These are phyloP conservation scores for Vigna unguiculata DNA, from an alignment of 306 rosid species.

Conservation along the genomic window DNA sequence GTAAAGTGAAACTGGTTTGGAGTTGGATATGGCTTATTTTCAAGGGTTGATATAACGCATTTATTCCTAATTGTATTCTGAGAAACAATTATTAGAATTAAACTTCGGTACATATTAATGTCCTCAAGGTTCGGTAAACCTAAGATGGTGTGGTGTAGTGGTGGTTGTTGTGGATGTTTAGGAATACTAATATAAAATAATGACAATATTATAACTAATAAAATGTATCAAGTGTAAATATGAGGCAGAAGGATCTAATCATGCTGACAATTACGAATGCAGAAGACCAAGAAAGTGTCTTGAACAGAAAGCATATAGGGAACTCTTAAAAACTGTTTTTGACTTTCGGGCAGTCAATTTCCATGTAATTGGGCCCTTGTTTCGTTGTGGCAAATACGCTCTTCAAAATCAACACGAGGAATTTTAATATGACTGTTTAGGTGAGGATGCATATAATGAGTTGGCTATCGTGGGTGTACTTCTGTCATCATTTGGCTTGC, in stretches of 20 bases:
- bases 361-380: conserved; percentile 28
- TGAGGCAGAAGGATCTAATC: conserved; percentile 28
- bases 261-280: conserved; percentile 9
- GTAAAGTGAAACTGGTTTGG: neutral
- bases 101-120: neutral
- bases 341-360: conserved; percentile 26
- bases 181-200: conserved; percentile 1
- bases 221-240: conserved; percentile 23
- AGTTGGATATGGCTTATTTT: conserved; percentile 16
- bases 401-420: conserved; percentile 3
- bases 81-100: conserved; percentile 22
- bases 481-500: conserved; percentile 29
- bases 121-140: conserved; percentile 5
- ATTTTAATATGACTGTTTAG: conserved; percentile 23
- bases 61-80: neutral
- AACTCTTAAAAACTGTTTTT: conserved; percentile 16
- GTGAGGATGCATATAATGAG: conserved; percentile 13
- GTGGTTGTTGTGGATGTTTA: conserved; percentile 13
- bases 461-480: neutral
- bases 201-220: neutral
- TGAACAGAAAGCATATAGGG: conserved; percentile 34
- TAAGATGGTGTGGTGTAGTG: neutral
- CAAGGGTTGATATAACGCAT: conserved; percentile 13
- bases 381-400: conserved; percentile 26
- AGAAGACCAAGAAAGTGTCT: conserved; percentile 32